Evolutionary conservation across 2,329 filamentous ascomycete species (phyloP).

Genomic region (Xylaria sp.): DNA sequence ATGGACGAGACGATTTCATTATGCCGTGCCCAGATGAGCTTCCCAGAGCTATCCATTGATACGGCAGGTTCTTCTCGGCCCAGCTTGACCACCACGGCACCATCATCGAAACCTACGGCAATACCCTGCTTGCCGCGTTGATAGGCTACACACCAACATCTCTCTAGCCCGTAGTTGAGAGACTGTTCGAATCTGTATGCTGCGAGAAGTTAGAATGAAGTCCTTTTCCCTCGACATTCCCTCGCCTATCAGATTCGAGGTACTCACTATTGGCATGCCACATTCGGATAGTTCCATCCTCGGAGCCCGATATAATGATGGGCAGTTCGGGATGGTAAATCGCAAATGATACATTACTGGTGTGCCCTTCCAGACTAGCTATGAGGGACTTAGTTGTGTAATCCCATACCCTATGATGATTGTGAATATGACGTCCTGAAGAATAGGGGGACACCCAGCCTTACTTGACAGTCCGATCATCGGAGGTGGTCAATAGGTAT

Average conservation of each 20-base stretch:
- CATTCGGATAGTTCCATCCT: slow-evolving; percentile 96
- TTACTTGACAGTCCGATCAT: slow-evolving; percentile 91
- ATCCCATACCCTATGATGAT: slow-evolving; percentile 77
- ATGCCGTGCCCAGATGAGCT: slow-evolving; percentile 95
- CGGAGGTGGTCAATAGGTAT: slow-evolving; percentile 95
- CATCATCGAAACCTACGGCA: slow-evolving; percentile 96
- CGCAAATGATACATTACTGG: slow-evolving; percentile 97
- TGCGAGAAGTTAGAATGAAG: slow-evolving; percentile 25
- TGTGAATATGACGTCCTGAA: not conserved
- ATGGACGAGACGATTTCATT: slow-evolving; percentile 95
- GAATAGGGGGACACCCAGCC: not conserved
- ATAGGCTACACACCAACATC: slow-evolving; percentile 97
- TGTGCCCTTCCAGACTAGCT: slow-evolving; percentile 95
- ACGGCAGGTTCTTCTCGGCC: slow-evolving; percentile 96
- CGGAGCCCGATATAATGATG: slow-evolving; percentile 96
- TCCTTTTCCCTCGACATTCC: not conserved
- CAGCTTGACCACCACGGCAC: slow-evolving; percentile 97
- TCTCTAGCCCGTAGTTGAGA: slow-evolving; percentile 92
- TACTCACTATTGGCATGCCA: slow-evolving; percentile 87
- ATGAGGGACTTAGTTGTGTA: slow-evolving; percentile 98
- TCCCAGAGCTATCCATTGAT: slow-evolving; percentile 95
- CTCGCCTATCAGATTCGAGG: not conserved
- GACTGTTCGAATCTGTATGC: slow-evolving; percentile 94
- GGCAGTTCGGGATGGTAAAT: slow-evolving; percentile 98
- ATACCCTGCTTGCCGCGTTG: slow-evolving; percentile 95